Evolutionary conservation across 2,329 filamentous ascomycete species (phyloP), one percentile per base, ranked within the genome.

Genomic region (Aspergillus sp.): DNA sequence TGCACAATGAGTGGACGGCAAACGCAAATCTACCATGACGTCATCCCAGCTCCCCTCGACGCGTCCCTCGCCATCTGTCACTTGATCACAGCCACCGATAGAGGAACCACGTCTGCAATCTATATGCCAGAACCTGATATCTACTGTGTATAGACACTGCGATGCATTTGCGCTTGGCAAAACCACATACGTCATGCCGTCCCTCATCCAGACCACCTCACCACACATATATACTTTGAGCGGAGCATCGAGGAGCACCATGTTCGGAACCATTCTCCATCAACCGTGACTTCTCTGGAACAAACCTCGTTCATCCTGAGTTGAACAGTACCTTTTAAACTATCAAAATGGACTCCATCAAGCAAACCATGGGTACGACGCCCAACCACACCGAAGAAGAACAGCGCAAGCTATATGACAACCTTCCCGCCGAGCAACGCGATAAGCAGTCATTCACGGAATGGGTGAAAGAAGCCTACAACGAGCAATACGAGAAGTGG

Each of bases 401-500:
- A 54, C 68, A 64, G 19, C 64, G 55, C 10, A 60, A 64, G 13
- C 42, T 68, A 27, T 69, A 68, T 53, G 61, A 62, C 32, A 63
- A 49, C 41, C 62, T 65, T 10, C 61, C 64, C 3, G 54, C 57
- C 3, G 59, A 68, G 3, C 53, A 69, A 10, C 62, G 67, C 48
- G 38, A 69, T 11, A 62, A 64, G 11, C 66, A 73, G 32, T 57
- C 64, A 2, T 73, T 71, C 65, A 47, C 66, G 8, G 75, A 80
- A 59, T 81, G 79, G 79, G 70, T 76, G 21, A 74, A 74, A 57
- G 70, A 82, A 25, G 76, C 76, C 50, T 84, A 84, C 73, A 80
- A 83, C 67, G 69, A 78, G 41, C 78, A 84, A 67, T 84, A 85
- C 64, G 81, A 84, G 62, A 80, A 74, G 62, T 84, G 83, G 83